Conservation (phyloP, 2,329 filamentous ascomycete species). For the Simplicillium aogashimaense region DNA sequence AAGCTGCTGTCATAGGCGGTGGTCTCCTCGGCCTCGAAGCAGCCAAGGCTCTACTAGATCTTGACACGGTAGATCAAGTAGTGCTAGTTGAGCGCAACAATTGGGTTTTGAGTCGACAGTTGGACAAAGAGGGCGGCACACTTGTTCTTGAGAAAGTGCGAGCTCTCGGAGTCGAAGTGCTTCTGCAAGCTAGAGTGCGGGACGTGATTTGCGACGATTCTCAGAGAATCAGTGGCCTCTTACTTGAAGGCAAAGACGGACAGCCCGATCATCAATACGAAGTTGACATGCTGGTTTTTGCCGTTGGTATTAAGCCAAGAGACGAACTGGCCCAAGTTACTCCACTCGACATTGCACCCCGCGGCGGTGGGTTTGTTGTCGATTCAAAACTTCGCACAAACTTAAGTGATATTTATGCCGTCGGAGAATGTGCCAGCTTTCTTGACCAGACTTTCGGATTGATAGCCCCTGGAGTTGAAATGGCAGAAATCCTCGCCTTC, state of each 20-base stretch:
- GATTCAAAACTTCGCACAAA: constrained; percentile 60
- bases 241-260: constrained; percentile 69
- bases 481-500: constrained; percentile 86
- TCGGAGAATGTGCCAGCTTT: constrained; percentile 89
- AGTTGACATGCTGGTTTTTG: constrained; percentile 64
- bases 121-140: constrained; percentile 70
- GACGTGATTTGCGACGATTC: constrained; percentile 57
- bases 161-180: constrained; percentile 68
- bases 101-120: constrained; percentile 74
- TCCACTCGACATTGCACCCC: constrained; percentile 61
- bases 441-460: constrained; percentile 78
- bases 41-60: constrained; percentile 84
- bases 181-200: constrained; percentile 67
- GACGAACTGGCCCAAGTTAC: constrained; percentile 65
- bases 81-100: constrained; percentile 72
- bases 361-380: constrained; percentile 69
- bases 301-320: constrained; percentile 73
- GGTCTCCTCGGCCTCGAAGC: constrained; percentile 80
- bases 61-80: constrained; percentile 64
- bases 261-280: neutral
- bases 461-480: constrained; percentile 82
- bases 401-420: constrained; percentile 65
- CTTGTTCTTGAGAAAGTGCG: constrained; percentile 77
- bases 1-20: constrained; percentile 63
- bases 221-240: constrained; percentile 62